These are phyloP conservation scores for Pisolithus thermaeus DNA, from an alignment of 1,284 basidiomycete genomes.

Conservation along the genomic window DNA sequence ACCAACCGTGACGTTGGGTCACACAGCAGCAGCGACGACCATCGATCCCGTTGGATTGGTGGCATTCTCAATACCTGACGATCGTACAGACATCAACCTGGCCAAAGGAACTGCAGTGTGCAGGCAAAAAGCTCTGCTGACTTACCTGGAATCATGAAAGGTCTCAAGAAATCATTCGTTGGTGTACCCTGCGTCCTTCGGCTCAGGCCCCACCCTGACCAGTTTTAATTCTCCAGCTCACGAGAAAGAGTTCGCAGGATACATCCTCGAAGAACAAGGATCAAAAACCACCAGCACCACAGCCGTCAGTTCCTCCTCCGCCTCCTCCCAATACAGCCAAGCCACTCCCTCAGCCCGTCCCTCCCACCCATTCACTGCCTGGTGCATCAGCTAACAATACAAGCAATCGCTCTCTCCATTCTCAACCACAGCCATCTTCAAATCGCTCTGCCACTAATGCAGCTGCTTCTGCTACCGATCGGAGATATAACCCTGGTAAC, in stretches of 20 bases:
- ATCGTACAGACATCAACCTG: conserved; percentile 11
- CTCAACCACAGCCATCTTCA: conserved; percentile 32
- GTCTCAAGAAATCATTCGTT: conserved; percentile 85
- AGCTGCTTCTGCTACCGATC: conserved; percentile 38
- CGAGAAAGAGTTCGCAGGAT: conserved; percentile 60
- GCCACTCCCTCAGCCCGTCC: conserved; percentile 46
- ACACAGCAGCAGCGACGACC: conserved; percentile 17
- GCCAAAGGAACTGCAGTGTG: conserved; percentile 6
- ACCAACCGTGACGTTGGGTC: conserved; percentile 29
- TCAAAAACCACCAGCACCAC: conserved; percentile 42
- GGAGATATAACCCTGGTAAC: conserved; percentile 46
- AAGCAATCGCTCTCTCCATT: conserved; percentile 36
- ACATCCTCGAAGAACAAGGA: conserved; percentile 64
- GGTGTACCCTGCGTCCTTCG: conserved; percentile 18
- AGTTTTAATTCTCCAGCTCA: conserved; percentile 42
- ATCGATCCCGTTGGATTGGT: conserved; percentile 27
- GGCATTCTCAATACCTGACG: conserved; percentile 7
- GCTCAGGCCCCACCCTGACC: conserved; percentile 9
- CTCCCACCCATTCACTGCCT: conserved; percentile 33
- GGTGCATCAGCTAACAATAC: conserved; percentile 37
- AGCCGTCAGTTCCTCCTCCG: conserved; percentile 49
- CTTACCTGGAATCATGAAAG: conserved; percentile 60
- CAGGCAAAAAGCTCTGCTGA: conserved; percentile 14
- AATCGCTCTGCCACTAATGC: conserved; percentile 36
- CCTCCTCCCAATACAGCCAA: conserved; percentile 63